phyloP scores from a whole-genome alignment of 2,329 filamentous ascomycete species.

The Didymella lethalis region DNA sequence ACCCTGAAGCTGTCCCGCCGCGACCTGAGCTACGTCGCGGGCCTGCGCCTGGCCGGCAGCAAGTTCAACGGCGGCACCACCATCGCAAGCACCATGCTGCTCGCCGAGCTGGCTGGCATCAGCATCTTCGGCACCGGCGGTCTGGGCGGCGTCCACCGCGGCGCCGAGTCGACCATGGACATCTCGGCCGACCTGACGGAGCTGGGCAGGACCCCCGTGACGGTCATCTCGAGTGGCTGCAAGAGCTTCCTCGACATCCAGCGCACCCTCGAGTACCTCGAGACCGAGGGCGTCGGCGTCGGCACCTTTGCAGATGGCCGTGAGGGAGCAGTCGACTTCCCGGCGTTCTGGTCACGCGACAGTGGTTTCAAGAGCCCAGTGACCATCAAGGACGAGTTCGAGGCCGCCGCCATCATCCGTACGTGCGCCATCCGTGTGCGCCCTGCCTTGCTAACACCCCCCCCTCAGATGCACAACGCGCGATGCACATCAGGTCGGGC shows the following conservation, averaged over 20 bases:
- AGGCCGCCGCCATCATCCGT: conserved; percentile 89
- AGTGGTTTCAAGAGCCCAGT: conserved; percentile 83
- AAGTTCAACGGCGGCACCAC: conserved; percentile 89
- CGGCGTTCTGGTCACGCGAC: conserved; percentile 90
- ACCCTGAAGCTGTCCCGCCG: conserved; percentile 86
- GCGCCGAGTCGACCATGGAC: conserved; percentile 86
- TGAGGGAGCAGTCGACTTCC: conserved; percentile 77
- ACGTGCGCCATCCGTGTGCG: conserved; percentile 41
- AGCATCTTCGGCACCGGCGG: conserved; percentile 94
- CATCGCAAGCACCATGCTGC: conserved; percentile 89
- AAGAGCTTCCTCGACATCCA: conserved; percentile 96
- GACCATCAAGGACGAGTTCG: conserved; percentile 74
- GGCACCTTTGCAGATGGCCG: conserved; percentile 89
- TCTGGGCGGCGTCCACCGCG: conserved; percentile 91
- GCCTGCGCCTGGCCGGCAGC: conserved; percentile 72
- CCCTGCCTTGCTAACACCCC: conserved; percentile 6
- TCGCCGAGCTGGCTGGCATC: conserved; percentile 86
- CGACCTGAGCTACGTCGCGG: conserved; percentile 83
- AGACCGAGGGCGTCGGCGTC: conserved; percentile 79
- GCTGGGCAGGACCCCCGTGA: conserved; percentile 85
- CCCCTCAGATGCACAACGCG: conserved; percentile 71
- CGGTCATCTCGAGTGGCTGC: conserved; percentile 88
- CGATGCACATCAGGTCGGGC: conserved; percentile 76
- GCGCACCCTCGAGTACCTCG: conserved; percentile 82
- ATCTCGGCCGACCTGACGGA: conserved; percentile 95